These are phyloP conservation scores for Yamadazyma diddensiae DNA, from an alignment of 1,139 yeast species.

Conservation along the genomic window DNA sequence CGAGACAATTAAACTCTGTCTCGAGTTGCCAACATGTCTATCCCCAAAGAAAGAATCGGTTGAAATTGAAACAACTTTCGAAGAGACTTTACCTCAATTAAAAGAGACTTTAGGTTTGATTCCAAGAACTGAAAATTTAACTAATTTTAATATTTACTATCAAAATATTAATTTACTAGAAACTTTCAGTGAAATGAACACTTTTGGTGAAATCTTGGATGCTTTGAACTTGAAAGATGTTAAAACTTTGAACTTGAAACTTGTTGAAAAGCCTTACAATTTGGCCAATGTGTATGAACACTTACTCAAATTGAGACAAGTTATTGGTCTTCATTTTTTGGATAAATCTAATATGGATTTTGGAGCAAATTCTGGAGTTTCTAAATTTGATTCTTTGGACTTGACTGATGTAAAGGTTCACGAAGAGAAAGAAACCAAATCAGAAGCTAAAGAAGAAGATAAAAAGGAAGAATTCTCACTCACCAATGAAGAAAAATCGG, in stretches of 20 bases:
- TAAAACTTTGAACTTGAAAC: slow-evolving; percentile 17
- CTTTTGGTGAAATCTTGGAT: slow-evolving; percentile 29
- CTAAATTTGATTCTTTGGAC: slow-evolving; percentile 29
- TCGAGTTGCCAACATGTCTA: slow-evolving; percentile 33
- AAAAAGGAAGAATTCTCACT: slow-evolving; percentile 10
- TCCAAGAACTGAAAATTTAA: slow-evolving; percentile 55
- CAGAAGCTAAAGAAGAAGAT: slow-evolving; percentile 6
- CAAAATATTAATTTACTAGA: slow-evolving; percentile 34
- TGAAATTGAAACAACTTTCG: slow-evolving; percentile 20
- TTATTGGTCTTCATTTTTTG: slow-evolving; percentile 41
- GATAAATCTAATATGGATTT: slow-evolving; percentile 27
- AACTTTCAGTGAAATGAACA: slow-evolving; percentile 30
- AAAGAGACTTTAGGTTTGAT: slow-evolving; percentile 54
- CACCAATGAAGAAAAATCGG: slow-evolving; percentile 19
- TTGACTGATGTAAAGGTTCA: slow-evolving; percentile 17
- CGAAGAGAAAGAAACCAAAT: too few species aligned
- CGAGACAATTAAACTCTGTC: slow-evolving; percentile 8
- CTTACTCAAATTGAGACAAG: slow-evolving; percentile 41
- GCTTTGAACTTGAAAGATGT: slow-evolving; percentile 19
- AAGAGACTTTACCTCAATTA: slow-evolving; percentile 58
- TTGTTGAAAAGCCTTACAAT: slow-evolving; percentile 36
- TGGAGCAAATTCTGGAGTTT: slow-evolving; percentile 26
- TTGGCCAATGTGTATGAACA: slow-evolving; percentile 40
- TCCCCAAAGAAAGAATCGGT: slow-evolving; percentile 14
- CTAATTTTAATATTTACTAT: slow-evolving; percentile 52